Evolutionary conservation across 352 stramenopile species (phyloP).

Genomic region (Pythium aristosporum): DNA sequence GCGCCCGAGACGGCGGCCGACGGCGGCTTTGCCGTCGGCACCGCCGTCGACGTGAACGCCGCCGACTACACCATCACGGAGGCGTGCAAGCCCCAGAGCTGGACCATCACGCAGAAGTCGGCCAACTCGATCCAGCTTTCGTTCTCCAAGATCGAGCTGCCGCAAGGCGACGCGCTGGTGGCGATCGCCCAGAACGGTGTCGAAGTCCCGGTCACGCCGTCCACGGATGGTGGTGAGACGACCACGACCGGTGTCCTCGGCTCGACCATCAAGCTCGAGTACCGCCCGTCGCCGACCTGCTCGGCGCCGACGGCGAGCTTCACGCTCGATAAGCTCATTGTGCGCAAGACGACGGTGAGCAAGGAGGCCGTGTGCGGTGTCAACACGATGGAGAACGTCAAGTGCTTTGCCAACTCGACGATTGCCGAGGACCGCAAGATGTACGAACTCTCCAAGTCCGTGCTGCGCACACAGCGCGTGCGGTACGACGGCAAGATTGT

Average conservation of each 20-base stretch:
- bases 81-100: slow-evolving; percentile 39
- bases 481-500: slow-evolving; percentile 45
- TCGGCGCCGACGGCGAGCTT: slow-evolving; percentile 34
- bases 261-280: slow-evolving; percentile 41
- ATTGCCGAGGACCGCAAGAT: slow-evolving; percentile 38
- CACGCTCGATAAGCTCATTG: slow-evolving; percentile 18
- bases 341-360: slow-evolving; percentile 35
- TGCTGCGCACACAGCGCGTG: slow-evolving; percentile 49
- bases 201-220: slow-evolving; percentile 26
- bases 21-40: slow-evolving; percentile 40
- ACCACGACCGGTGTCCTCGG: slow-evolving; percentile 35
- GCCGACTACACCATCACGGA: slow-evolving; percentile 38
- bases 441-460: slow-evolving; percentile 39
- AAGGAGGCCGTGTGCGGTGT: slow-evolving; percentile 54
- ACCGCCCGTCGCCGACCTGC: slow-evolving; percentile 32
- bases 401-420: slow-evolving; percentile 35
- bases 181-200: slow-evolving; percentile 37
- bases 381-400: slow-evolving; percentile 62
- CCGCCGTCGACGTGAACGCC: slow-evolving; percentile 31
- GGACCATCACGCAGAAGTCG: slow-evolving; percentile 49
- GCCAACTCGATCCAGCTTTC: slow-evolving; percentile 40
- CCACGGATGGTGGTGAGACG: slow-evolving; percentile 27
- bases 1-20: slow-evolving; percentile 24
- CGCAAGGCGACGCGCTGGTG: slow-evolving; percentile 38
- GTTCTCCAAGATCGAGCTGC: slow-evolving; percentile 36